These are phyloP conservation scores for Citrus medica DNA, from an alignment of 345 rosid genomes.

Conservation along the genomic window DNA sequence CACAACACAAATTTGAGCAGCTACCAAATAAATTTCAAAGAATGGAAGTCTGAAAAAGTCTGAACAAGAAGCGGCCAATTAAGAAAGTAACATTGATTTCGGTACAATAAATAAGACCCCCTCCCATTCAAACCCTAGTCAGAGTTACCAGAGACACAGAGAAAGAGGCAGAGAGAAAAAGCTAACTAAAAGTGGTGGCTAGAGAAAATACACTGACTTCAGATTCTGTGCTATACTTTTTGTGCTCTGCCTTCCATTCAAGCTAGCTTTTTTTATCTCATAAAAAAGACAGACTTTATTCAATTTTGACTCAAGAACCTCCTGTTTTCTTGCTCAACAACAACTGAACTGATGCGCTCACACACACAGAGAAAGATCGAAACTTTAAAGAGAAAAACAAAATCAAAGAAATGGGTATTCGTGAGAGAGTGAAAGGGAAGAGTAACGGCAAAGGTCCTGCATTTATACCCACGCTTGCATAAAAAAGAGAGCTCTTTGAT, in stretches of 20 bases:
- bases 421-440: slow-evolving; percentile 29
- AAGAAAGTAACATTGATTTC: slow-evolving; percentile 54
- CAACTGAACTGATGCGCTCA: slow-evolving; percentile 14
- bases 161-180: slow-evolving; percentile 29
- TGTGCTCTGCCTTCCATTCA: slow-evolving; percentile 40
- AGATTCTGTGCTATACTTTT: slow-evolving; percentile 69
- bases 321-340: slow-evolving; percentile 19
- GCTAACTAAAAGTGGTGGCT: slow-evolving; percentile 36
- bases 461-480: slow-evolving; percentile 99
- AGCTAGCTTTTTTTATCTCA: slow-evolving; percentile 23
- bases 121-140: slow-evolving; percentile 61
- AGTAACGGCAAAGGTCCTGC: slow-evolving; percentile 45
- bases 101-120: slow-evolving; percentile 43
- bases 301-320: slow-evolving; percentile 35
- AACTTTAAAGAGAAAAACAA: slow-evolving; percentile 17
- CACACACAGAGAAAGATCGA: too few species aligned
- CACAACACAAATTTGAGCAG: slow-evolving; percentile 7
- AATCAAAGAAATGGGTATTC: slow-evolving; percentile 17
- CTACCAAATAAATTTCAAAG: slow-evolving; percentile 16
- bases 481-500: slow-evolving; percentile 82
- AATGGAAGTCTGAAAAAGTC: slow-evolving; percentile 25
- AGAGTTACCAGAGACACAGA: slow-evolving; percentile 40
- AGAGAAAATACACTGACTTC: slow-evolving; percentile 71
- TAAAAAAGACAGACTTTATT: slow-evolving; percentile 30
- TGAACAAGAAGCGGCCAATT: slow-evolving; percentile 54